These are phyloP conservation scores for Coniosporium apollinis DNA, from an alignment of 495 filamentous ascomycete species.

Conservation along the genomic window DNA sequence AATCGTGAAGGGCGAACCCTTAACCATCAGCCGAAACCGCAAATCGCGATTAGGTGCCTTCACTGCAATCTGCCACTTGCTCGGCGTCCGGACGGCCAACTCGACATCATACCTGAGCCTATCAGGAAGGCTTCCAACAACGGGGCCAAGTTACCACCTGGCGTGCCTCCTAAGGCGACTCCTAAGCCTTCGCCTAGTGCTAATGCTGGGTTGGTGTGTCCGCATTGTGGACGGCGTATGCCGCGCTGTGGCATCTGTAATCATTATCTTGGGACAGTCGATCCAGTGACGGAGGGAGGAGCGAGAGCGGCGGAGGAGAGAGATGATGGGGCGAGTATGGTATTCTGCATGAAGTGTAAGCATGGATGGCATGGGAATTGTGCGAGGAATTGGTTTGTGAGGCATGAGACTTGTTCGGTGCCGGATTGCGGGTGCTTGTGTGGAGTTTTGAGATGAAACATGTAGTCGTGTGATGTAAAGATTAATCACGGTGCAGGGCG, in stretches of 20 bases:
- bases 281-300: slow-evolving; percentile 39
- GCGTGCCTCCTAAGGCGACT: background rate
- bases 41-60: slow-evolving; percentile 68
- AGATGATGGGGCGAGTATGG: slow-evolving; percentile 30
- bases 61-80: slow-evolving; percentile 49
- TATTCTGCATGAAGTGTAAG: slow-evolving; percentile 75
- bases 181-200: slow-evolving; percentile 18
- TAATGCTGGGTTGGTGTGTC: slow-evolving; percentile 49
- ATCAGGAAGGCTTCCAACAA: slow-evolving; percentile 3
- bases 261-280: slow-evolving; percentile 64
- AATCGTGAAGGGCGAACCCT: slow-evolving; percentile 16
- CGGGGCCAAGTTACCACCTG: background rate
- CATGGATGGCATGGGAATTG: slow-evolving; percentile 86
- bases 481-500: too few species aligned
- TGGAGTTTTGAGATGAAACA: too few species aligned
- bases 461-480: too few species aligned
- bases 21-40: slow-evolving; percentile 47
- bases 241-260: slow-evolving; percentile 82
- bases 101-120: slow-evolving; percentile 1
- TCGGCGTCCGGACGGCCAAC: slow-evolving; percentile 10
- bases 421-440: slow-evolving; percentile 81
- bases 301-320: slow-evolving; percentile 10
- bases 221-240: slow-evolving; percentile 71
- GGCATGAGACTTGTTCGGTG: slow-evolving; percentile 69
- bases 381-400: slow-evolving; percentile 71